phyloP scores from a whole-genome alignment of 179 eudicot genomes.

The Sideroxylon spinosum region DNA sequence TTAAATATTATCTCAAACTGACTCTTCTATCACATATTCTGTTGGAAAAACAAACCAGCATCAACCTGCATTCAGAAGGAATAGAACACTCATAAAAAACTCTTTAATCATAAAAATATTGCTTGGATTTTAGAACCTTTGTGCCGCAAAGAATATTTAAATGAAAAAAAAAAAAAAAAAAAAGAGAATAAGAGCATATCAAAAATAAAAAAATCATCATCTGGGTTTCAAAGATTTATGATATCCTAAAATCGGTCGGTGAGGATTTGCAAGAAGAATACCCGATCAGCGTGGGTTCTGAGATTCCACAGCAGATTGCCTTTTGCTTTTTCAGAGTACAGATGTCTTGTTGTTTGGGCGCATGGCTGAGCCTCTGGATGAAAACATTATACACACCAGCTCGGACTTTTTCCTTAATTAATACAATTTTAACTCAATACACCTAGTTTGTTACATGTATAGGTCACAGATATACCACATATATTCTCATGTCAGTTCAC shows the following conservation, averaged over 20 bases:
- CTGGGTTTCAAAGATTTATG: slow-evolving; percentile 21
- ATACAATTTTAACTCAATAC: not conserved
- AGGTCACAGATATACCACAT: not conserved
- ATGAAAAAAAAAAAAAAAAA: not conserved
- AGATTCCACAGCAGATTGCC: slow-evolving; percentile 15
- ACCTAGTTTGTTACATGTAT: not conserved
- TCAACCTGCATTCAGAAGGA: slow-evolving; percentile 16
- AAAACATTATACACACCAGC: not conserved
- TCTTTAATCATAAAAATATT: not conserved
- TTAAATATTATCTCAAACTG: slow-evolving; percentile 10
- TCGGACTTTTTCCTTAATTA: no score
- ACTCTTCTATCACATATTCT: not conserved
- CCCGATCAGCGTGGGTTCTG: slow-evolving; percentile 29
- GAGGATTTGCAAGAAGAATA: slow-evolving; percentile 28
- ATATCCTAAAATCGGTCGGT: slow-evolving; percentile 24
- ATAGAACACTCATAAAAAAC: not conserved
- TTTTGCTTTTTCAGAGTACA: not conserved
- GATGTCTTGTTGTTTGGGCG: not conserved
- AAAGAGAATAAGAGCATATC: slow-evolving; percentile 3
- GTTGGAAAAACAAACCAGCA: not conserved
- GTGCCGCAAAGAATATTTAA: not conserved
- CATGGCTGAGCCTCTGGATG: not conserved
- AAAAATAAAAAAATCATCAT: slow-evolving; percentile 8
- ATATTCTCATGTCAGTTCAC: not conserved
- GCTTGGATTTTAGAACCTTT: not conserved